phyloP scores from a whole-genome alignment of 352 stramenopile species.

The Phytophthora pistaciae region DNA sequence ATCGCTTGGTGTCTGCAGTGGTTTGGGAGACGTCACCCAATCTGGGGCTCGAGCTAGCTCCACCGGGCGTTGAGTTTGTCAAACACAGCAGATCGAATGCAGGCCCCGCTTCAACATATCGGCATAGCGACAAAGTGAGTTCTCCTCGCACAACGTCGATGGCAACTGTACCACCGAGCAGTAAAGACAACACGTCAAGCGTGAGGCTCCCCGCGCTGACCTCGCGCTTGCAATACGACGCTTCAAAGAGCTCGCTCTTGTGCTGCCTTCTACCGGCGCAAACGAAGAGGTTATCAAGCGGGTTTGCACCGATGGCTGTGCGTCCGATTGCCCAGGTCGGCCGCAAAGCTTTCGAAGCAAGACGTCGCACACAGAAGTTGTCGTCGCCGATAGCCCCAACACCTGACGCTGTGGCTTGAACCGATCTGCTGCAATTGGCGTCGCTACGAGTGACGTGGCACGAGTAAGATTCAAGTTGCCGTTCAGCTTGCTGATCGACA shows the following conservation, averaged over 20 bases:
- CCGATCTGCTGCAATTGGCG: slow-evolving; percentile 16
- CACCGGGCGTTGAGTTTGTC: slow-evolving; percentile 31
- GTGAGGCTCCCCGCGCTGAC: slow-evolving; percentile 6
- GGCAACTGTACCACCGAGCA: background rate
- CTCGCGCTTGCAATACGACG: background rate
- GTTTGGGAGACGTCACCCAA: slow-evolving; percentile 18
- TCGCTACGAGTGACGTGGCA: slow-evolving; percentile 11
- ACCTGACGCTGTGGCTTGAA: slow-evolving; percentile 4
- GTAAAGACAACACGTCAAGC: background rate
- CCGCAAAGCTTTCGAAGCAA: slow-evolving; percentile 7
- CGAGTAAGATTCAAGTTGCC: slow-evolving; percentile 24
- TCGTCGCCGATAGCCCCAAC: background rate
- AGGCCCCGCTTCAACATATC: background rate
- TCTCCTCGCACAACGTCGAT: slow-evolving; percentile 6
- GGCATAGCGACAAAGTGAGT: slow-evolving; percentile 7
- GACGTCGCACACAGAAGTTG: background rate
- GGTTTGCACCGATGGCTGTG: background rate
- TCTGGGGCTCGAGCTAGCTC: background rate
- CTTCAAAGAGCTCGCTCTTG: slow-evolving; percentile 17
- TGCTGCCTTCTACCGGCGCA: slow-evolving; percentile 43
- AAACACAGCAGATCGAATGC: slow-evolving; percentile 4
- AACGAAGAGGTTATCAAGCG: slow-evolving; percentile 8
- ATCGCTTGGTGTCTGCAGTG: slow-evolving; percentile 14
- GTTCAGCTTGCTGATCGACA: slow-evolving; percentile 17
- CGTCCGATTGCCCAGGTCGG: background rate